Evolutionary conservation across 129 eudicot genomes (phyloP).

Genomic region (Flaveria trinervia): DNA sequence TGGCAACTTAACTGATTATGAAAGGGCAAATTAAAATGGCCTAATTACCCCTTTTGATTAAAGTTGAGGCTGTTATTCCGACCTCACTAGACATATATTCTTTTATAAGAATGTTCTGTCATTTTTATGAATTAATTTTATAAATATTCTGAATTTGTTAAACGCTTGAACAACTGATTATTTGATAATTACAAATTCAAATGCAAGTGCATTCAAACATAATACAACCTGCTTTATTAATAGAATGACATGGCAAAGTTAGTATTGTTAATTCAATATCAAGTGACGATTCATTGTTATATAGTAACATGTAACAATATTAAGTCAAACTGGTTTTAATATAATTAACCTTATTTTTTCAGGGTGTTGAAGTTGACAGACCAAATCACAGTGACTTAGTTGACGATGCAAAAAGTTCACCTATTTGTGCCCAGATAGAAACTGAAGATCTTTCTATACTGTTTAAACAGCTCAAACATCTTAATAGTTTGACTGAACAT

Average conservation of each 20-base stretch:
- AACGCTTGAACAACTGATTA: neutral
- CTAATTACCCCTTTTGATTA: neutral
- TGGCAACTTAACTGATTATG: neutral
- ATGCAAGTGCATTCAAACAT: neutral
- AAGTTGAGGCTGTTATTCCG: neutral
- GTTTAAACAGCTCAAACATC: constrained; percentile 57
- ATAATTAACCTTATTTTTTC: constrained; percentile 8
- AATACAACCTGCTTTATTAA: neutral
- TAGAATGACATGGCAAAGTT: neutral
- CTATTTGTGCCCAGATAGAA: constrained; percentile 33
- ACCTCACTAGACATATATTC: neutral
- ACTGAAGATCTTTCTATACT: constrained; percentile 52
- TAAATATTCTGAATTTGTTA: neutral
- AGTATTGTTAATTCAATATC: neutral
- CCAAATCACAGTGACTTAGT: constrained; percentile 32
- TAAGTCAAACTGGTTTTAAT: neutral
- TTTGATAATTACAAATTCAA: neutral
- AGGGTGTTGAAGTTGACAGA: constrained; percentile 82
- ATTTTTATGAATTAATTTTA: neutral
- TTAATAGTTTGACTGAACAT: constrained; percentile 64
- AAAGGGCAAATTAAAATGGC: neutral
- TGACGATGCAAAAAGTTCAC: constrained; percentile 39
- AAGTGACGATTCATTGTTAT: neutral
- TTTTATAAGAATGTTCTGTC: neutral
- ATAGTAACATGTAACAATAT: neutral